Conservation (phyloP, 139 green algal species). For the Coelastrella sp. region DNA sequence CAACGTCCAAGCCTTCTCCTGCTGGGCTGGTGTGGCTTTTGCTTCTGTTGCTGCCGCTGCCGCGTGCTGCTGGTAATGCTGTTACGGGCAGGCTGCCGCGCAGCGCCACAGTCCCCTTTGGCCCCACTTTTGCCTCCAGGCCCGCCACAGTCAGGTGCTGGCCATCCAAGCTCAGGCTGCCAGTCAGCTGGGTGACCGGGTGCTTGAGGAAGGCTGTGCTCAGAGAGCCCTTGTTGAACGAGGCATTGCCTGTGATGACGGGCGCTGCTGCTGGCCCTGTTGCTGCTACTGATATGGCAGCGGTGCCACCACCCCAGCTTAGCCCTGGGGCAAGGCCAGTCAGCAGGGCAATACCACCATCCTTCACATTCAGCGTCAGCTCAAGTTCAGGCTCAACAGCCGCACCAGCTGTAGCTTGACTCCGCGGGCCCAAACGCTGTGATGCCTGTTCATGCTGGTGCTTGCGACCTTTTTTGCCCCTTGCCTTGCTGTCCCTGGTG, state of each 20-base stretch:
- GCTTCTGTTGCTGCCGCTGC: constrained; percentile 10
- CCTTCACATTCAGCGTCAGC: constrained; percentile 75
- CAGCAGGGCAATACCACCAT: constrained; percentile 89
- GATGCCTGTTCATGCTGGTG: background rate
- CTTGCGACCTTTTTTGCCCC: background rate
- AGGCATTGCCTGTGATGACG: constrained; percentile 50
- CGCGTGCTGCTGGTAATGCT: background rate
- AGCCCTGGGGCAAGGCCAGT: constrained; percentile 73
- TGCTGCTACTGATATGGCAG: constrained; percentile 73
- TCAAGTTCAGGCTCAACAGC: constrained; percentile 55
- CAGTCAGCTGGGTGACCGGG: constrained; percentile 52
- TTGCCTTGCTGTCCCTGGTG: background rate
- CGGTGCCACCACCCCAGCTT: constrained; percentile 81
- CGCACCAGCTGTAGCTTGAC: background rate
- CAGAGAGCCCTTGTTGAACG: constrained; percentile 49
- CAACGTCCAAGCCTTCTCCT: constrained; percentile 50
- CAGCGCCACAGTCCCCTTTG: constrained; percentile 71
- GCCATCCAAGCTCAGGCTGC: constrained; percentile 42
- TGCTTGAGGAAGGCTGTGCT: constrained; percentile 42
- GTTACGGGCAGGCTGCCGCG: constrained; percentile 74
- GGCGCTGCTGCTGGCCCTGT: constrained; percentile 61
- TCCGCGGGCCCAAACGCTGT: too few species aligned
- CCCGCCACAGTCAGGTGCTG: constrained; percentile 58
- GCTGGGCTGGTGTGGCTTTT: background rate
- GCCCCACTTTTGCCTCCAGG: constrained; percentile 82